Conservation (phyloP, 805 yeast species). For the Candida sanyiensis region DNA sequence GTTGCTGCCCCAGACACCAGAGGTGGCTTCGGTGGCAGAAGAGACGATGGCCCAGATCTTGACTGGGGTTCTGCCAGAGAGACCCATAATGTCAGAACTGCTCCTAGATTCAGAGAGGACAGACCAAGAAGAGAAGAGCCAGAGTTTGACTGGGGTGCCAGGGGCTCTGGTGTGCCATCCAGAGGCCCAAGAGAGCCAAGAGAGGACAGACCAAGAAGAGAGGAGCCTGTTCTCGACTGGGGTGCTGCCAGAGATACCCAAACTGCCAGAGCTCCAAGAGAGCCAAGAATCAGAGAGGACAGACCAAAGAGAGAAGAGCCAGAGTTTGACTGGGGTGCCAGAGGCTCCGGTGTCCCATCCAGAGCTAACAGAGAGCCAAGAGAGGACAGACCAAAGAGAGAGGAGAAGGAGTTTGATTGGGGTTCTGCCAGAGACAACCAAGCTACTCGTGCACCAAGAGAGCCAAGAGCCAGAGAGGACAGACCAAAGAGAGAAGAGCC, state of each 20-base stretch:
- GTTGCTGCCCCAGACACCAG: conserved; percentile 69
- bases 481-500: conserved; percentile 24
- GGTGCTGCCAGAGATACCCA: conserved; percentile 45
- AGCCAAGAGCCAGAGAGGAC: conserved; percentile 22
- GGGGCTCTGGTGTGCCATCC: conserved; percentile 31
- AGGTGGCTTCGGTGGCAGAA: conserved; percentile 34
- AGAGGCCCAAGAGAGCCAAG: conserved; percentile 22
- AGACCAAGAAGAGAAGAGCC: conserved; percentile 26
- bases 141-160: conserved; percentile 48
- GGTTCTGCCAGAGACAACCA: conserved; percentile 33
- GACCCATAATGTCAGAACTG: conserved; percentile 19
- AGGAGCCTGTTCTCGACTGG: conserved; percentile 41
- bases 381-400: conserved; percentile 35
- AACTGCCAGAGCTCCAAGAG: conserved; percentile 28
- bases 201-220: conserved; percentile 20
- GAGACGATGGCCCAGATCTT: conserved; percentile 30
- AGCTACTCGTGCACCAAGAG: conserved; percentile 27
- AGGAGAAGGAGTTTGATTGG: conserved; percentile 61
- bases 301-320: conserved; percentile 25
- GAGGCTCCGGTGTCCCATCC: conserved; percentile 30
- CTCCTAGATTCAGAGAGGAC: conserved; percentile 27
- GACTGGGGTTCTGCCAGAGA: conserved; percentile 51
- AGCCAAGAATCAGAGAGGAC: conserved; percentile 19
- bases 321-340: conserved; percentile 47
- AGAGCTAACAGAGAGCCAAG: conserved; percentile 24